Percentiles rank a stretch among this genome's conserved stretches.
Evolutionary conservation across 2,329 filamentous ascomycete species (phyloP).

Genomic region (Scedosporium boydii): DNA sequence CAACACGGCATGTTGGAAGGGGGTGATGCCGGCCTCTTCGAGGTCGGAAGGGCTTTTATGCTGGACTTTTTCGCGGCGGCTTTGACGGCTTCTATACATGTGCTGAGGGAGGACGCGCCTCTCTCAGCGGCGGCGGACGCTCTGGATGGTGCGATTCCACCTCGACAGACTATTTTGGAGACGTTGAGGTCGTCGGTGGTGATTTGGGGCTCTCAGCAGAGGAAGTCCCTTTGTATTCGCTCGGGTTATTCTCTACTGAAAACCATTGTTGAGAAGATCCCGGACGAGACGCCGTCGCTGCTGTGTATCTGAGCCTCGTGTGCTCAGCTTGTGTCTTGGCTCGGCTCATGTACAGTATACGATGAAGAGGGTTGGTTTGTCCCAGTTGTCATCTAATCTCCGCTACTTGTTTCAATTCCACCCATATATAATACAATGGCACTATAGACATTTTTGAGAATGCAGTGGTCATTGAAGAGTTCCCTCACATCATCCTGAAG

Average conservation of each 20-base stretch:
- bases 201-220: conserved; percentile 24
- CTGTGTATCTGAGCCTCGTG: too few species aligned
- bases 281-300: background rate
- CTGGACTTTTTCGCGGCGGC: conserved; percentile 26
- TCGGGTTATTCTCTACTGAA: conserved; percentile 4
- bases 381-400: too few species aligned
- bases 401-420: too few species aligned
- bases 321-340: too few species aligned
- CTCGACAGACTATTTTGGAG: conserved; percentile 24
- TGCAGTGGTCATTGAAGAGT: too few species aligned
- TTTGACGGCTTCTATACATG: conserved; percentile 23
- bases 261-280: background rate
- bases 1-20: conserved; percentile 22
- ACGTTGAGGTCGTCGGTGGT: conserved; percentile 22
- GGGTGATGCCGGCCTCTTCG: conserved; percentile 15
- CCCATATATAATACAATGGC: too few species aligned
- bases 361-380: too few species aligned
- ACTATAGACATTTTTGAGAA: too few species aligned
- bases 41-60: conserved; percentile 23
- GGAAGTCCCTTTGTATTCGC: conserved; percentile 13
- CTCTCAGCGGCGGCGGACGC: conserved; percentile 14
- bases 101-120: conserved; percentile 23
- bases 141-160: conserved; percentile 17
- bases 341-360: too few species aligned
- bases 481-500: too few species aligned